Conservation (phyloP, 441 rosid genomes). For the Syzygium malaccense region DNA sequence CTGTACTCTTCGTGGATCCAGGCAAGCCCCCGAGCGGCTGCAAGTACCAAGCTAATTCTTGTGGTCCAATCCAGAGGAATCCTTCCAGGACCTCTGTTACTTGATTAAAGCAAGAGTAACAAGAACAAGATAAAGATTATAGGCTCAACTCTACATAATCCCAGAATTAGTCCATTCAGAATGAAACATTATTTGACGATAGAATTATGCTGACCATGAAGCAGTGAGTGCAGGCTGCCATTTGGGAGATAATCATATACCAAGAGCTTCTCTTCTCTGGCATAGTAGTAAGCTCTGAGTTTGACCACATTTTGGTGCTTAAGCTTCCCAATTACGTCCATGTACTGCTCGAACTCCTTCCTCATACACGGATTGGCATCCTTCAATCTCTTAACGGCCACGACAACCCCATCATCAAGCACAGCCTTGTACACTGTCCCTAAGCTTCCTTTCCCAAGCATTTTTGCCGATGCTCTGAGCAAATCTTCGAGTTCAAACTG, state of each 20-base stretch:
- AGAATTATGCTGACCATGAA: constrained; percentile 52
- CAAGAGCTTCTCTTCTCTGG: constrained; percentile 89
- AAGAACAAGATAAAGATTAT: not conserved
- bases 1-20: constrained; percentile 67
- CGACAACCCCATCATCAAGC: constrained; percentile 60
- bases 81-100: constrained; percentile 80
- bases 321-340: constrained; percentile 82
- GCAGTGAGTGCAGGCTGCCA: constrained; percentile 77
- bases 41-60: constrained; percentile 74
- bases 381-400: constrained; percentile 85
- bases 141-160: not conserved
- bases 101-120: constrained; percentile 19
- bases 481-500: constrained; percentile 83
- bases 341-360: constrained; percentile 85
- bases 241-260: constrained; percentile 89
- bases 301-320: constrained; percentile 71
- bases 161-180: not conserved
- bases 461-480: constrained; percentile 86
- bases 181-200: not conserved
- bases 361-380: constrained; percentile 91
- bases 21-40: constrained; percentile 86
- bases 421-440: constrained; percentile 93
- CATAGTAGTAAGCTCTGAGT: constrained; percentile 89
- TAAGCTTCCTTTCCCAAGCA: constrained; percentile 91
- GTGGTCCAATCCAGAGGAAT: constrained; percentile 98